A percentile compares a stretch with the other conserved stretches of the same genome.
phyloP scores from a whole-genome alignment of 768 basidiomycete species.

The Tylopilus cervinicoccineus region DNA sequence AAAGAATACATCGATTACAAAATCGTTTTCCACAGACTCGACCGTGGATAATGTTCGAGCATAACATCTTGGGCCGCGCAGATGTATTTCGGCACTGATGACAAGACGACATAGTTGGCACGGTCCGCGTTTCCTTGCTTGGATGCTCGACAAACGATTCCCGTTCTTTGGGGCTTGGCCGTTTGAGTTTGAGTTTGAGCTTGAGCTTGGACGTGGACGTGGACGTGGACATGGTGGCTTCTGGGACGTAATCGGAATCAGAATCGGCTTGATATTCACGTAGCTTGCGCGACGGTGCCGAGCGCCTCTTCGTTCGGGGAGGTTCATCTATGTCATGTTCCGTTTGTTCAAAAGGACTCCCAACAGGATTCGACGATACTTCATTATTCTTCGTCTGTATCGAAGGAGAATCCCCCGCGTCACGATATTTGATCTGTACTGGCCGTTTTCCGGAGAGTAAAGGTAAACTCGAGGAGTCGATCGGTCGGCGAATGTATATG shows the following conservation, averaged over 20 bases:
- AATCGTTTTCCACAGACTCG: slow-evolving; percentile 31
- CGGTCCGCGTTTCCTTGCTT: not conserved
- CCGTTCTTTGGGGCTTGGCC: not conserved
- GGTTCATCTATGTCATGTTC: not conserved
- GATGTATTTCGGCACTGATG: slow-evolving; percentile 35
- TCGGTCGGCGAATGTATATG: slow-evolving; percentile 29
- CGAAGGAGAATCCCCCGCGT: slow-evolving; percentile 6
- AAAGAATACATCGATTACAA: slow-evolving; percentile 33
- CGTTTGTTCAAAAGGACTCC: not conserved
- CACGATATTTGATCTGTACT: slow-evolving; percentile 31
- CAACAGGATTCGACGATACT: not conserved
- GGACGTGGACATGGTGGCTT: slow-evolving; percentile 4
- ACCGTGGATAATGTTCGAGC: slow-evolving; percentile 20
- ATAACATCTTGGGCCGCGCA: slow-evolving; percentile 33
- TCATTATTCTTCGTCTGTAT: not conserved
- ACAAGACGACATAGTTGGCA: slow-evolving; percentile 21
- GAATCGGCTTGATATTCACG: slow-evolving; percentile 9
- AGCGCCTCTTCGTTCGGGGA: slow-evolving; percentile 1
- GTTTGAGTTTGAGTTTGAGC: slow-evolving; percentile 4
- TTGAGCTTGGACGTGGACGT: too few relatives aligned
- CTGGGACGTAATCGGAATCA: slow-evolving; percentile 15
- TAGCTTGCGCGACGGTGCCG: slow-evolving; percentile 17
- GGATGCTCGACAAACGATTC: not conserved
- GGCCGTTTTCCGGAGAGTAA: slow-evolving; percentile 18
- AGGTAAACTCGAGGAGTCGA: slow-evolving; percentile 20